Conservation (phyloP, 441 rosid species). For the Bruguiera hainesii region DNA sequence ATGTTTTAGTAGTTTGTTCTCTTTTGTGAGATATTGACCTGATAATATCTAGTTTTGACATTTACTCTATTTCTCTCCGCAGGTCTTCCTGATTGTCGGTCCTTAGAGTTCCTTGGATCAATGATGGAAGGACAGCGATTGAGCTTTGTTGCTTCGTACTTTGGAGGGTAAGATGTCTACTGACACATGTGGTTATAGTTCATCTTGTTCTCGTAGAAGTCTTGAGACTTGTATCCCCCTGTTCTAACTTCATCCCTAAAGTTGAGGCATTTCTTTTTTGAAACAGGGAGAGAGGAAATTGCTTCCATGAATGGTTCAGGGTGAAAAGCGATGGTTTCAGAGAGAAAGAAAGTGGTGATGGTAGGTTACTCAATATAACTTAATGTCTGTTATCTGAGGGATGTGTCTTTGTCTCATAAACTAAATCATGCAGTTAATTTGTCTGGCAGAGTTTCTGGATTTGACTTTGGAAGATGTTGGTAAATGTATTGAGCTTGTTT, state of each 20-base stretch:
- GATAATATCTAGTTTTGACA: background rate
- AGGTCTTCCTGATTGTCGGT: slow-evolving; percentile 90
- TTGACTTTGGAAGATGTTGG: slow-evolving; percentile 83
- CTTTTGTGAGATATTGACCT: background rate
- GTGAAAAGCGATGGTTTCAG: slow-evolving; percentile 58
- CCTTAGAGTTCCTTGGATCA: slow-evolving; percentile 88
- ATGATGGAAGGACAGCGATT: slow-evolving; percentile 93
- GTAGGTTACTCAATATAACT: slow-evolving; percentile 37
- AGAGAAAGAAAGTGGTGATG: slow-evolving; percentile 65
- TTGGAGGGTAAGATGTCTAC: slow-evolving; percentile 72
- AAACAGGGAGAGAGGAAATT: slow-evolving; percentile 78
- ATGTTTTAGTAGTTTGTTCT: background rate
- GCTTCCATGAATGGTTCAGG: slow-evolving; percentile 85
- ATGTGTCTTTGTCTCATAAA: slow-evolving; percentile 1
- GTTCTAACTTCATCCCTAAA: slow-evolving; percentile 2
- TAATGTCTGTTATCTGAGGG: background rate
- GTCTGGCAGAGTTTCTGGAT: slow-evolving; percentile 72
- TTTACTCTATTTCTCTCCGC: slow-evolving; percentile 20
- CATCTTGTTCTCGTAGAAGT: background rate
- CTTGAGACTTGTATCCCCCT: background rate
- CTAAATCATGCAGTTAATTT: slow-evolving; percentile 15
- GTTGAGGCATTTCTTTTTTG: slow-evolving; percentile 22
- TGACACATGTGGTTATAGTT: background rate
- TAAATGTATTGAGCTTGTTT: slow-evolving; percentile 72
- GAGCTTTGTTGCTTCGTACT: slow-evolving; percentile 83